Base-by-base conservation (phyloP, 768 basidiomycete genomes). In the Pisolithus sp. region DNA sequence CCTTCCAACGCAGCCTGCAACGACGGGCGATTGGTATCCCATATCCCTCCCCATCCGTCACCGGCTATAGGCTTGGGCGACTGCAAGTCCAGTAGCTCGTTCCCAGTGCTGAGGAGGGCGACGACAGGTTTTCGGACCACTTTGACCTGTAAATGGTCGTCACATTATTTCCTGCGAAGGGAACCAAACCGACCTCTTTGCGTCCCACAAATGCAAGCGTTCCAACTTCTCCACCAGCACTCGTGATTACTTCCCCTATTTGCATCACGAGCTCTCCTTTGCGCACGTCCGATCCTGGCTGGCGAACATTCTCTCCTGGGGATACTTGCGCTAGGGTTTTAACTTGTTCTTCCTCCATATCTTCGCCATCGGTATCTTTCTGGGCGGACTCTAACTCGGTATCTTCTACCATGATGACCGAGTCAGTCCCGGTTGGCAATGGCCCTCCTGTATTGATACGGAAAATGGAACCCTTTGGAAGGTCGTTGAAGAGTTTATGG, bases 321-420 rank as follows among this genome's bases (percentile, higher is more conserved):
- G 78, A 74, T 0, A 89, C 76, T 53, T 82, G 78, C 1, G 70
- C 83, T 2, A 90, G 73, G 0, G 82, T 82, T 59, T 80, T 79
- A 1, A 95, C 81, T 54, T 82, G 77, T 23, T 74, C 71, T 65
- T 94, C 91, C 61, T 93, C 91, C 2, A 73, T 69, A 53, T 76
- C 71, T 31, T 65, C 57, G 17, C 71, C 69, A 18, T 71, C 63
- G 3, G 61, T 59, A 28, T 73, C 72, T 45, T 70, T 65, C 49
- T 68, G 54, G 1, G 79, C 77, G 2, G 80, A 80, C n/a, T 81
- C 73, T 7, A 95, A 74, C 51, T 80, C 78, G 0, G 92, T 94
- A 63, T 94, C 92, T 68, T 95, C 92, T 18, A 95, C 92, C 91
- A 93, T 94, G 66, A 95, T 83, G 2, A 93, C 84, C 0, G 89